Percentiles rank a stretch among this genome's conserved stretches.
phyloP scores from a whole-genome alignment of 306 rosid species.

The Cercis canadensis region DNA sequence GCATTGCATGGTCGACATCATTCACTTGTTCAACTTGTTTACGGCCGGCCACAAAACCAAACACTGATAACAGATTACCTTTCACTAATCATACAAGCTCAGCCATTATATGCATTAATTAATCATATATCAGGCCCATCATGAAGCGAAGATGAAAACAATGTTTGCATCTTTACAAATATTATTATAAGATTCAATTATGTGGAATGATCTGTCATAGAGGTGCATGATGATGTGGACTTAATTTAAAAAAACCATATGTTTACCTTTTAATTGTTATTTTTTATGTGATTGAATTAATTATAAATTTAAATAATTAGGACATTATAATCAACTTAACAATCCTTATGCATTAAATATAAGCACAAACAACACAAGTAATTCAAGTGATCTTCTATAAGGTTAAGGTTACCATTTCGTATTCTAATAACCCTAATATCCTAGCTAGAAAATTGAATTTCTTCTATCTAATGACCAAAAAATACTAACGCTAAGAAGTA shows the following conservation, averaged over 20 bases:
- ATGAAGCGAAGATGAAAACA: slow-evolving; percentile 31
- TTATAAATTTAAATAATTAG: background rate
- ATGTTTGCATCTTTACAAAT: slow-evolving; percentile 6
- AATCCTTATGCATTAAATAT: too few relatives aligned
- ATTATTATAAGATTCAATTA: slow-evolving; percentile 28
- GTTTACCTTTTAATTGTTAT: background rate
- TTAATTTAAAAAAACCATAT: background rate
- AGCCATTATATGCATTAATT: background rate
- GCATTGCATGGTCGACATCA: too few relatives aligned
- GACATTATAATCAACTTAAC: background rate
- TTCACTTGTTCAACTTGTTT: slow-evolving; percentile 38
- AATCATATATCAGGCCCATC: too few relatives aligned
- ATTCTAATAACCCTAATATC: too few relatives aligned
- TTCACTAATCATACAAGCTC: slow-evolving; percentile 14
- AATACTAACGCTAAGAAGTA: too few relatives aligned
- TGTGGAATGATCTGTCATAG: slow-evolving; percentile 29
- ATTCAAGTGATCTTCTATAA: too few relatives aligned
- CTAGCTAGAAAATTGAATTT: too few relatives aligned
- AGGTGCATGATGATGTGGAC: slow-evolving; percentile 31
- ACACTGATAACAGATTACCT: background rate
- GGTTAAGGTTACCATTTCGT: too few relatives aligned
- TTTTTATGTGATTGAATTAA: background rate
- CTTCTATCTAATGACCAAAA: too few relatives aligned
- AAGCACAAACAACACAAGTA: too few relatives aligned
- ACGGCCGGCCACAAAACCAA: slow-evolving; percentile 36